Percentiles rank a stretch among this genome's conserved stretches.
Conservation (phyloP, 2,329 filamentous ascomycete genomes). For the Fusarium dimerum region DNA sequence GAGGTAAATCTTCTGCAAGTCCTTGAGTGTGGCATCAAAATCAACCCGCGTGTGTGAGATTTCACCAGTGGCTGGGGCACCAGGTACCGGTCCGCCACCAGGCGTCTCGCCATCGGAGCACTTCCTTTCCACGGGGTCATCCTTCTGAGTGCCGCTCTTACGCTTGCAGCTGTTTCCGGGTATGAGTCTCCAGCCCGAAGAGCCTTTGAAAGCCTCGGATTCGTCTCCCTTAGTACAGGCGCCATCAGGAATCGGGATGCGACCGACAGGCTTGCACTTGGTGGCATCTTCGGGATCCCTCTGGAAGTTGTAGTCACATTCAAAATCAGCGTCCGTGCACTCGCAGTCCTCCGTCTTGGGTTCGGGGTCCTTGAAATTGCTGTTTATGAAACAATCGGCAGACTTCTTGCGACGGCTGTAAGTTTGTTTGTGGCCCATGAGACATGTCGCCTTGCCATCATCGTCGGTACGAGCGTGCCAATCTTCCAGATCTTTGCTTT, state of each 20-base stretch:
- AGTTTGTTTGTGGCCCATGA: conserved; percentile 95
- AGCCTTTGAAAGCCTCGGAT: conserved; percentile 76
- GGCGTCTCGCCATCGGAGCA: conserved; percentile 64
- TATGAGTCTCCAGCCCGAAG: conserved; percentile 89
- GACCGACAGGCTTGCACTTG: conserved; percentile 66
- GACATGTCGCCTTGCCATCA: conserved; percentile 78
- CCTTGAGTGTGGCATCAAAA: conserved; percentile 60
- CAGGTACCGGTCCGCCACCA: conserved; percentile 35
- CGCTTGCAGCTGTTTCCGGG: conserved; percentile 76
- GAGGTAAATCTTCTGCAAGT: conserved; percentile 69
- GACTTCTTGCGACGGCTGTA: conserved; percentile 84
- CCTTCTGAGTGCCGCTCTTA: conserved; percentile 62
- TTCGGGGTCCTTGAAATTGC: conserved; percentile 78
- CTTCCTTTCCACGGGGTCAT: conserved; percentile 70
- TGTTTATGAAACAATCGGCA: conserved; percentile 84
- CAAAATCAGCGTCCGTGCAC: conserved; percentile 83
- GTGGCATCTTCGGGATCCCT: conserved; percentile 63
- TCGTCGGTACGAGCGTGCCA: conserved; percentile 85
- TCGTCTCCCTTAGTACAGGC: conserved; percentile 63
- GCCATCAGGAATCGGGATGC: conserved; percentile 67
- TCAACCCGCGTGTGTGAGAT: conserved; percentile 60
- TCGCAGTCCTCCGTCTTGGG: conserved; percentile 74
- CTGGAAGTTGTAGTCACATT: conserved; percentile 93
- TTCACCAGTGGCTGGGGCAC: conserved; percentile 63
- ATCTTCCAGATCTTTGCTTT: conserved; percentile 75